A percentile compares a stretch with the other conserved stretches of the same genome.
These are phyloP conservation scores for Melaleuca quinquenervia DNA, from an alignment of 345 rosid species.

Conservation along the genomic window DNA sequence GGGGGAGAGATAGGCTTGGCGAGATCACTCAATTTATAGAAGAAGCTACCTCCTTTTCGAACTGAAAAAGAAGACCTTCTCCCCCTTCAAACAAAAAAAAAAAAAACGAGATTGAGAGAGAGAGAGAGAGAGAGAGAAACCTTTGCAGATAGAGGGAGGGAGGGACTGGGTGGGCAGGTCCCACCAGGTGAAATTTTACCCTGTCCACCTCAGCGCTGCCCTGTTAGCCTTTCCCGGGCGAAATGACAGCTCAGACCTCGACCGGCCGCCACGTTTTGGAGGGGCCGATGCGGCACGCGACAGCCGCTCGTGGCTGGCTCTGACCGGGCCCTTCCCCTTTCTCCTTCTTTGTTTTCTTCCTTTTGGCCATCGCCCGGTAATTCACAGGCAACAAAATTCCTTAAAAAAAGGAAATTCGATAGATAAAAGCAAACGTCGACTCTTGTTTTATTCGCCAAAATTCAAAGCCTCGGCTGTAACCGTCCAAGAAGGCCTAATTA, in stretches of 20 bases:
- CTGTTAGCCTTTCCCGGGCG: neutral
- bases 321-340: neutral
- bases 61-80: too few relatives aligned
- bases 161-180: neutral
- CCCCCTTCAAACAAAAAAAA: too few relatives aligned
- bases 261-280: conserved; percentile 21
- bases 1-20: neutral
- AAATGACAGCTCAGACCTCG: conserved; percentile 14
- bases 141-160: neutral
- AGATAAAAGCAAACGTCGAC: neutral
- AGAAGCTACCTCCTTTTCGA: neutral
- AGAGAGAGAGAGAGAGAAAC: neutral
- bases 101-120: neutral
- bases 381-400: neutral
- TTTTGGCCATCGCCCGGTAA: neutral
- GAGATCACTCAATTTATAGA: neutral
- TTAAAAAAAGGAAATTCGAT: neutral
- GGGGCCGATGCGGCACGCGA: conserved; percentile 41
- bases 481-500: neutral
- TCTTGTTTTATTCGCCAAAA: neutral
- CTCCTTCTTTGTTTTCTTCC: neutral
- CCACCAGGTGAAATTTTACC: neutral
- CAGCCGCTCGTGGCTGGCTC: conserved; percentile 47
- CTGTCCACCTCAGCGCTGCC: neutral
- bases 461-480: neutral